phyloP scores from a whole-genome alignment of 768 basidiomycete species.

The Suillus luteus region DNA sequence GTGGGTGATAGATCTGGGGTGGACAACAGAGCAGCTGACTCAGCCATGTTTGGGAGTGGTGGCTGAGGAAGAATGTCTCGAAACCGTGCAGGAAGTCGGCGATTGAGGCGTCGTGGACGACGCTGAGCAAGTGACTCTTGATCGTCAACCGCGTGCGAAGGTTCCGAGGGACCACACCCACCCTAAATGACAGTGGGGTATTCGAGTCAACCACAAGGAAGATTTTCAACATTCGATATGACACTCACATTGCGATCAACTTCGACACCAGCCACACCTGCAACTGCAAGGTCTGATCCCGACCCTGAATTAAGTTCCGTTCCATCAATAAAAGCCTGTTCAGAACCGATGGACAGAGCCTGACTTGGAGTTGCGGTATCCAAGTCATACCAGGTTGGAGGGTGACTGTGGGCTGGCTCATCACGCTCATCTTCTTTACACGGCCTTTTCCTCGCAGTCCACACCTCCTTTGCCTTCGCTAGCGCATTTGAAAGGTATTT shows the following conservation, averaged over 20 bases:
- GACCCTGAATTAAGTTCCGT: not conserved
- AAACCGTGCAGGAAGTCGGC: no score
- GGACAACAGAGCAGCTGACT: no score
- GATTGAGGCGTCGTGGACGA: slow-evolving; percentile 5
- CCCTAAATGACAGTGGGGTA: not conserved
- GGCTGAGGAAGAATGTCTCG: slow-evolving; percentile 13
- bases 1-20: no score
- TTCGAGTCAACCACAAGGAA: not conserved
- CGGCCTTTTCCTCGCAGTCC: not conserved
- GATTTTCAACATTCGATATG: not conserved
- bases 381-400: not conserved
- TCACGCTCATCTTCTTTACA: not conserved
- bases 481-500: slow-evolving; percentile 12
- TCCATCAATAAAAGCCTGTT: not conserved
- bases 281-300: not conserved
- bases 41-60: not conserved
- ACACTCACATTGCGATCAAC: not conserved
- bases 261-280: not conserved
- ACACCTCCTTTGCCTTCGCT: slow-evolving; percentile 9
- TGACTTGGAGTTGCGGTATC: not conserved
- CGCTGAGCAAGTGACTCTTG: slow-evolving; percentile 5
- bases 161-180: not conserved
- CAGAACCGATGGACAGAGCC: not conserved
- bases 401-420: not conserved
- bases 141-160: not conserved